Percentiles rank a stretch among this genome's conserved stretches.
Evolutionary conservation across 495 filamentous ascomycete species (phyloP).

Genomic region (Jackrogersella multiformis): DNA sequence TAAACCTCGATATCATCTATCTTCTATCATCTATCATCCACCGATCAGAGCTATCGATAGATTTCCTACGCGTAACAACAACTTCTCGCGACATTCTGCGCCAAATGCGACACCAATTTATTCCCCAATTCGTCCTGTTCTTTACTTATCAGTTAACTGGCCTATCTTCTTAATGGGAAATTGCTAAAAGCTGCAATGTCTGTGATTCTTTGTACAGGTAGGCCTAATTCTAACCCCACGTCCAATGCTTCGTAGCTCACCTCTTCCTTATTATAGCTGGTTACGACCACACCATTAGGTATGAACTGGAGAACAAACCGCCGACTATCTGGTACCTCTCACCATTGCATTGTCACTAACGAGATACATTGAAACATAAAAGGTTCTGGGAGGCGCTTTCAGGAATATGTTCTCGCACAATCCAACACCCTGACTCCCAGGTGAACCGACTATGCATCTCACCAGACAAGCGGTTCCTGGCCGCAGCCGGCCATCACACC

Average conservation of each 20-base stretch:
- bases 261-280: slow-evolving; percentile 71
- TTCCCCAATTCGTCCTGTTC: neutral
- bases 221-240: slow-evolving; percentile 38
- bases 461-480: slow-evolving; percentile 94
- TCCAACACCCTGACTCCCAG: slow-evolving; percentile 97
- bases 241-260: slow-evolving; percentile 25
- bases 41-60: too few species aligned
- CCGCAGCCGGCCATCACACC: slow-evolving; percentile 91
- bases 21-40: too few species aligned
- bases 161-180: slow-evolving; percentile 22
- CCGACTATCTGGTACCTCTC: neutral
- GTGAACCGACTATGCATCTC: slow-evolving; percentile 98
- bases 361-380: neutral
- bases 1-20: too few species aligned
- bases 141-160: neutral
- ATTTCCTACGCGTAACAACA: neutral
- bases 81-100: neutral
- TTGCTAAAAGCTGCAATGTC: slow-evolving; percentile 66
- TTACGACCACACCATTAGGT: slow-evolving; percentile 99
- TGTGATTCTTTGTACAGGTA: slow-evolving; percentile 88
- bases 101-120: slow-evolving; percentile 7
- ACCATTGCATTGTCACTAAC: slow-evolving; percentile 1
- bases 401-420: slow-evolving; percentile 96
- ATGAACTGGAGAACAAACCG: slow-evolving; percentile 44
- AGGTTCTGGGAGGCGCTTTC: slow-evolving; percentile 99